These are phyloP conservation scores for Microglena sp. DNA, from an alignment of 139 green algal species.

Conservation along the genomic window DNA sequence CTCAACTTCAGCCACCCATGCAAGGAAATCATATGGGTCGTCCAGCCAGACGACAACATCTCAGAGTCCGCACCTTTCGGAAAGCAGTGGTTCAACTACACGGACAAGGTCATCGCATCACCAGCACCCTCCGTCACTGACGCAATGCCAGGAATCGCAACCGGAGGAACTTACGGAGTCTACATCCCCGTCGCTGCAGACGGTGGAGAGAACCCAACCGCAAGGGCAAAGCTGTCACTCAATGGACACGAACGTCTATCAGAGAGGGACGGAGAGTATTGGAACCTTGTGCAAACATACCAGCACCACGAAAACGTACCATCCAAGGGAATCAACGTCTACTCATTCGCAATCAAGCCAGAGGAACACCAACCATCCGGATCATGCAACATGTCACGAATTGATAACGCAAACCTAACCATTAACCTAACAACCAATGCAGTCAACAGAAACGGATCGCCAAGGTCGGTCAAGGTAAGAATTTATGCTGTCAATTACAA, in stretches of 20 bases:
- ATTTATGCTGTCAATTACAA: constrained; percentile 20
- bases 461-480: neutral
- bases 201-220: constrained; percentile 9
- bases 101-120: too few species aligned
- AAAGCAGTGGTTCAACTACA: too few species aligned
- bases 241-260: constrained; percentile 15
- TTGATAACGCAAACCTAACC: constrained; percentile 19
- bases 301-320: constrained; percentile 17
- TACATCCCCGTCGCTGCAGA: neutral
- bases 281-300: constrained; percentile 14
- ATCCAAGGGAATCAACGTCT: constrained; percentile 13
- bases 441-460: too few species aligned
- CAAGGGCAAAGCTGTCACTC: constrained; percentile 2
- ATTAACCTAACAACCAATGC: constrained; percentile 3
- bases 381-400: constrained; percentile 19
- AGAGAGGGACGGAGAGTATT: constrained; percentile 12
- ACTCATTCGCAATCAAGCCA: constrained; percentile 14
- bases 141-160: too few species aligned
- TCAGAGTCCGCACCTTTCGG: too few species aligned
- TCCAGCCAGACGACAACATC: too few species aligned
- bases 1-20: too few species aligned
- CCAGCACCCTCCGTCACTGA: too few species aligned
- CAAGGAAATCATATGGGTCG: too few species aligned
- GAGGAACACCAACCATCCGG: constrained; percentile 16
- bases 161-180: too few species aligned